These are phyloP conservation scores for Trichothecium roseum DNA, from an alignment of 2,329 filamentous ascomycete species.

Conservation along the genomic window DNA sequence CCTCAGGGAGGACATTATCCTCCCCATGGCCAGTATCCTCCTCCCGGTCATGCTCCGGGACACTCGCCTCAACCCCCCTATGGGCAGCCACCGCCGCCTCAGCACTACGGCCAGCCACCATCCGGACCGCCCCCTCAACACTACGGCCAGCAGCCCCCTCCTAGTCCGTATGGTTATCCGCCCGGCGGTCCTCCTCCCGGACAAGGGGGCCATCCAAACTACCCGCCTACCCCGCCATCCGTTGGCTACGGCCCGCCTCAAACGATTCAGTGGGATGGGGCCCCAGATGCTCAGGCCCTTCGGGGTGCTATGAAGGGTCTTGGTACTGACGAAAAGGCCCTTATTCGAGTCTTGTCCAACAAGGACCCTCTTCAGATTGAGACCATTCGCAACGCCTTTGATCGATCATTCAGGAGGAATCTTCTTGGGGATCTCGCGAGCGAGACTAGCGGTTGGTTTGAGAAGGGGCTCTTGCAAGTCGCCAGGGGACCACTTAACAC, in stretches of 20 bases:
- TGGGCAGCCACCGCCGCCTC: constrained; percentile 10
- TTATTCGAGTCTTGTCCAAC: constrained; percentile 60
- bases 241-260: constrained; percentile 66
- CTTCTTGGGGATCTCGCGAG: constrained; percentile 66
- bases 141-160: constrained; percentile 18
- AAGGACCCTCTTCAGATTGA: constrained; percentile 73
- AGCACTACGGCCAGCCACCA: constrained; percentile 17
- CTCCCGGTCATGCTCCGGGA: constrained; percentile 16
- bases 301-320: constrained; percentile 87
- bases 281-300: constrained; percentile 57
- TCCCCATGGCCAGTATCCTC: constrained; percentile 20
- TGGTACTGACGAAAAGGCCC: constrained; percentile 71
- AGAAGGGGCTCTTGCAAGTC: constrained; percentile 63
- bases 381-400: constrained; percentile 56
- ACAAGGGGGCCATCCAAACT: constrained; percentile 5
- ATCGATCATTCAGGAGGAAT: constrained; percentile 52
- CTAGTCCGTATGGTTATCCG: constrained; percentile 26
- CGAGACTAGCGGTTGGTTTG: constrained; percentile 68
- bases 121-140: constrained; percentile 16
- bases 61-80: constrained; percentile 18
- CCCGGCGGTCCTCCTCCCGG: constrained; percentile 12
- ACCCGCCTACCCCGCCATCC: constrained; percentile 53
- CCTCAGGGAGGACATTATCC: constrained; percentile 17
- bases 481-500: constrained; percentile 68
- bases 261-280: constrained; percentile 58